These are phyloP conservation scores for Peziza echinospora DNA, from an alignment of 495 filamentous ascomycete genomes.

Conservation along the genomic window DNA sequence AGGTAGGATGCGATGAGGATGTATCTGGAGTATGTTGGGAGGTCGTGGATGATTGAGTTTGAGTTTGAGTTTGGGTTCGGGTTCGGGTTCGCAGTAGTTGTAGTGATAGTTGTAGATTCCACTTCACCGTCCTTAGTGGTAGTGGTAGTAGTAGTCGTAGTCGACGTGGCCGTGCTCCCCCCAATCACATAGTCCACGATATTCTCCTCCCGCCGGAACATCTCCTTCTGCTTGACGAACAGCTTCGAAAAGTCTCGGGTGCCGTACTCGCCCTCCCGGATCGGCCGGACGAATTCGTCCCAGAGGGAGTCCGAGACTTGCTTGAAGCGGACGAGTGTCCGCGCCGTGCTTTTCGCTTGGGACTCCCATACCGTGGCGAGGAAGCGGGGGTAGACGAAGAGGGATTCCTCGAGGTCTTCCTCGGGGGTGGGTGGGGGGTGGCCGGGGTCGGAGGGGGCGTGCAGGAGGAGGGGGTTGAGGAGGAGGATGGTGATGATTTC, in stretches of 20 bases:
- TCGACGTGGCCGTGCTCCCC: conserved; percentile 3
- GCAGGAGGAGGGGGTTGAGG: conserved; percentile 26
- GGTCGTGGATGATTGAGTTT: conserved; percentile 24
- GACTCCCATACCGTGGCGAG: conserved; percentile 51
- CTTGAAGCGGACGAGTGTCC: conserved; percentile 40
- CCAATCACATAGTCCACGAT: conserved; percentile 31
- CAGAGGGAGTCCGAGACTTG: conserved; percentile 39
- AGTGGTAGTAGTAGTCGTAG: not conserved
- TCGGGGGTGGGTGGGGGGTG: not conserved
- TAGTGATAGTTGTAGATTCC: conserved; percentile 8
- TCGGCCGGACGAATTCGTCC: conserved; percentile 45
- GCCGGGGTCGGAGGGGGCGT: conserved; percentile 18
- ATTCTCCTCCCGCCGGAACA: conserved; percentile 15
- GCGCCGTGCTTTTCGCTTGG: conserved; percentile 39
- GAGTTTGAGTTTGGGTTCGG: conserved; percentile 3
- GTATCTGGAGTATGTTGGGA: conserved; percentile 64
- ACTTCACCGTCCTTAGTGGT: no score
- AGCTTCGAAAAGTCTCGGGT: conserved; percentile 67
- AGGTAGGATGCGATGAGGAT: conserved; percentile 78
- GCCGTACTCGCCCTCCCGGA: conserved; percentile 38
- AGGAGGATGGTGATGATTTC: conserved; percentile 56
- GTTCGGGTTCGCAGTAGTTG: no score
- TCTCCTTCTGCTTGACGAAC: conserved; percentile 16
- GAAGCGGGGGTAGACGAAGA: conserved; percentile 54
- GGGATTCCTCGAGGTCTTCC: conserved; percentile 26